Evolutionary conservation across 106 monocot species (phyloP), one percentile per base, ranked within the genome.

Genomic region (Vanilla planifolia): DNA sequence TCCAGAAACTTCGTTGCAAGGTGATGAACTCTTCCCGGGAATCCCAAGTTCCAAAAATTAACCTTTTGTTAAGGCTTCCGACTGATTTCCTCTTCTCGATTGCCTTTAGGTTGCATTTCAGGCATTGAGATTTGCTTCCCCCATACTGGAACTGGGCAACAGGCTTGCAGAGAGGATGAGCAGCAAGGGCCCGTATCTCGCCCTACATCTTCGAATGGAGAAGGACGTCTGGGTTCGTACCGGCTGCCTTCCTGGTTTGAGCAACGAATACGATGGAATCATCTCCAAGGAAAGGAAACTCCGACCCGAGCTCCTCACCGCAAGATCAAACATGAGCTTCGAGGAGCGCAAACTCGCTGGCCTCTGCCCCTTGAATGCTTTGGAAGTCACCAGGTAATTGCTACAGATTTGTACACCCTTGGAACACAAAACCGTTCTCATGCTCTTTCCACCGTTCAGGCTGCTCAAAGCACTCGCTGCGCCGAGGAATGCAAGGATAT

Each of bases 1-100:
- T 93, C 8, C 93, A 93, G 62, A 89, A 85, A 67, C 93, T 93
- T 35, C 78, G 93, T 46, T 93, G 93, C 82, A 93, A 93, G 74
- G 93, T 89, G 63, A 46, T 33, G 33, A 23, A 11, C 1, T 44
- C 16, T 39, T 10, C 44, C 3, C 4, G 9, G 3, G 14, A 14
- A 53, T 30, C 29, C n/a, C 30, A 0, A 21, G 23, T 29, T 29
- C 11, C 4, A 6, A 6, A 62, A 52, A 48, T 43, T n/a, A 11
- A 17, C 45, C 33, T 3, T 47, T 55, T 21, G 8, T 35, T 29
- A 20, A 21, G 20, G 23, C 15, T 15, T 51, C 3, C 23, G 32
- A 53, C 21, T 21, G 42, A 39, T 21, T 9, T 22, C 27, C 58
- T 27, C 62, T 28, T 20, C 34, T 39, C 3, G 20, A 35, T 40